Evolutionary conservation across 371 early-diverging fungal genomes (phyloP).

Genomic region (Apophysomyces sp.): DNA sequence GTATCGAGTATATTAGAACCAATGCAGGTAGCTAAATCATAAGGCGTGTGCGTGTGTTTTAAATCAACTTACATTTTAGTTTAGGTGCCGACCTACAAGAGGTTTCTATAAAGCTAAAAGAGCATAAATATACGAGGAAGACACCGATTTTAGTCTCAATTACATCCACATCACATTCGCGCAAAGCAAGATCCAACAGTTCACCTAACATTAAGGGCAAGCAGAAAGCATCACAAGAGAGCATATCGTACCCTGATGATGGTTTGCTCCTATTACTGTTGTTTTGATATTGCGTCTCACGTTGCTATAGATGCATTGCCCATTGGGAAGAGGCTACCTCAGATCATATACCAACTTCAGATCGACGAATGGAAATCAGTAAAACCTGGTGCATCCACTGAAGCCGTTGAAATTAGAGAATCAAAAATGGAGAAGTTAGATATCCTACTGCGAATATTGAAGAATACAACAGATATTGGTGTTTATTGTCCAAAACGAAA

Average conservation of each 20-base stretch:
- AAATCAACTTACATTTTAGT: conserved; percentile 3
- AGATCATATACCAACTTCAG: conserved; percentile 31
- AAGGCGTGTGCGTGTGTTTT: conserved; percentile 1
- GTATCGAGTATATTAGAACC: conserved; percentile 44
- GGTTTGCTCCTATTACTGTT: conserved; percentile 16
- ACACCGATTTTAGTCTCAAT: conserved; percentile 24
- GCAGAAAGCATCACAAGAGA: conserved; percentile 37
- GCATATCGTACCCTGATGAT: conserved; percentile 46
- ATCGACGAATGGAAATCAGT: conserved; percentile 39
- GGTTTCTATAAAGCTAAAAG: conserved; percentile 33
- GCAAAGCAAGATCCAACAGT: conserved; percentile 37
- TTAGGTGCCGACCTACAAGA: conserved; percentile 33
- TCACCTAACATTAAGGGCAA: conserved; percentile 35
- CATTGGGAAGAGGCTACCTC: conserved; percentile 31
- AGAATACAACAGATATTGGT: conserved; percentile 43
- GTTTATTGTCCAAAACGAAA: conserved; percentile 32
- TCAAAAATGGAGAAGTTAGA: conserved; percentile 39
- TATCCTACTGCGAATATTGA: conserved; percentile 37
- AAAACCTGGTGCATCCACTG: conserved; percentile 6
- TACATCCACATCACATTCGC: conserved; percentile 30
- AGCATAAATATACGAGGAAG: conserved; percentile 32
- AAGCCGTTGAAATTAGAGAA: conserved; percentile 24
- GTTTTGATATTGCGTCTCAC: not conserved
- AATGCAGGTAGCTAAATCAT: conserved; percentile 26
- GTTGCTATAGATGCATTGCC: conserved; percentile 37